Conservation (phyloP, 2,329 filamentous ascomycete genomes). For the Botrytis tulipae region DNA sequence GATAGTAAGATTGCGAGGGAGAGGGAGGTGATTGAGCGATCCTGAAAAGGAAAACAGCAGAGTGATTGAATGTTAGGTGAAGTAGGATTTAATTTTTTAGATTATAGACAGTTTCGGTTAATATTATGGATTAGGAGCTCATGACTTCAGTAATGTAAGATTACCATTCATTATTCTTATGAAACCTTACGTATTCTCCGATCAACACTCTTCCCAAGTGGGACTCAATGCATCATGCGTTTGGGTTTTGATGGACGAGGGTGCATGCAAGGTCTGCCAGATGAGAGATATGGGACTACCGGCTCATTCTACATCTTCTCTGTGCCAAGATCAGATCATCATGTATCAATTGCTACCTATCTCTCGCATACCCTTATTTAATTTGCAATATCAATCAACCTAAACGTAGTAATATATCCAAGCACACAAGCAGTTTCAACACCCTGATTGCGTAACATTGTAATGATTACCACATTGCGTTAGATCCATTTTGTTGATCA, state of each 20-base stretch:
- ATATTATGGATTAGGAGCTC: neutral
- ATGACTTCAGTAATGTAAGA: neutral
- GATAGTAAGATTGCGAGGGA: slow-evolving; percentile 34
- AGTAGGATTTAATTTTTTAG: neutral
- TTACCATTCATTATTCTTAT: neutral
- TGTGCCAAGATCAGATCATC: no score
- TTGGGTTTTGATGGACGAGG: neutral
- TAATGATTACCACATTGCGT: no score
- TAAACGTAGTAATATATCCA: no score
- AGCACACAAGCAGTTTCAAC: no score
- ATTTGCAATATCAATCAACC: no score
- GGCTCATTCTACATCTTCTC: no score
- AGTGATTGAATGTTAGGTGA: neutral
- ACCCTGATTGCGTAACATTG: no score
- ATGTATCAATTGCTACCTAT: no score
- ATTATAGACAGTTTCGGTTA: neutral
- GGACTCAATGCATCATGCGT: neutral
- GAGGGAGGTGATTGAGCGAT: neutral
- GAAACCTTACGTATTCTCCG: neutral
- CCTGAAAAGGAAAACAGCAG: neutral
- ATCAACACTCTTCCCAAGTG: neutral
- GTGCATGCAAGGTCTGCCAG: neutral
- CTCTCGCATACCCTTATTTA: no score
- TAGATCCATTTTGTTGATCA: no score
- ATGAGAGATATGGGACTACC: no score